A percentile compares a stretch with the other conserved stretches of the same genome.
These are phyloP conservation scores for Colletotrichum lini DNA, from an alignment of 2,329 filamentous ascomycete genomes.

Conservation along the genomic window DNA sequence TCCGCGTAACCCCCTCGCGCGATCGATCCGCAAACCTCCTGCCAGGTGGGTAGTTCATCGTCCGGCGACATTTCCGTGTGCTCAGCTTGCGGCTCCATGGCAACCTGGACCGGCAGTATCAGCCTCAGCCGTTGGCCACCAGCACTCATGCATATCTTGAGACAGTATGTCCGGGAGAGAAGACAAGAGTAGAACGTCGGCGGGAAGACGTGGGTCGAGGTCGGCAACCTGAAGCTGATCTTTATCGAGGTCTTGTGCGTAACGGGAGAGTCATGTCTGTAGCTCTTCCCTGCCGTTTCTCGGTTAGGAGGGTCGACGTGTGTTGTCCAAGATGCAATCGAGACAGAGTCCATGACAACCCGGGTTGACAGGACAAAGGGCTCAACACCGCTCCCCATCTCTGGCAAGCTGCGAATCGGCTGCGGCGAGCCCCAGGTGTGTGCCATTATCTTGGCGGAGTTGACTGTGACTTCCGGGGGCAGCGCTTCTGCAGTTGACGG, in stretches of 20 bases:
- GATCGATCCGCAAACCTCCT: neutral
- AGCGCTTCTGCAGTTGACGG: conserved; percentile 57
- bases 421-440: conserved; percentile 66
- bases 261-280: conserved; percentile 43
- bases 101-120: conserved; percentile 66
- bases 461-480: conserved; percentile 63
- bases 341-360: conserved; percentile 67
- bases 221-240: conserved; percentile 64
- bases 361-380: conserved; percentile 45
- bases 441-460: conserved; percentile 65
- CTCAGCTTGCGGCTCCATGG: conserved; percentile 53
- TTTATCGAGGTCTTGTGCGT: conserved; percentile 59
- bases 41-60: neutral
- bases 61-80: conserved; percentile 15
- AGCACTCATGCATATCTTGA: conserved; percentile 61
- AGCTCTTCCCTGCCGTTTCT: conserved; percentile 37
- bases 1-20: neutral
- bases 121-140: conserved; percentile 60
- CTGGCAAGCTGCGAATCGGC: conserved; percentile 62
- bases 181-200: conserved; percentile 73
- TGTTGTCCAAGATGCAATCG: conserved; percentile 51
- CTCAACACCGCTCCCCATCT: conserved; percentile 63
- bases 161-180: conserved; percentile 66
- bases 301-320: conserved; percentile 51
- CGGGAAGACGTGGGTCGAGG: conserved; percentile 63